Conservation (phyloP, 2,329 filamentous ascomycete genomes). For the Akanthomyces muscarius region DNA sequence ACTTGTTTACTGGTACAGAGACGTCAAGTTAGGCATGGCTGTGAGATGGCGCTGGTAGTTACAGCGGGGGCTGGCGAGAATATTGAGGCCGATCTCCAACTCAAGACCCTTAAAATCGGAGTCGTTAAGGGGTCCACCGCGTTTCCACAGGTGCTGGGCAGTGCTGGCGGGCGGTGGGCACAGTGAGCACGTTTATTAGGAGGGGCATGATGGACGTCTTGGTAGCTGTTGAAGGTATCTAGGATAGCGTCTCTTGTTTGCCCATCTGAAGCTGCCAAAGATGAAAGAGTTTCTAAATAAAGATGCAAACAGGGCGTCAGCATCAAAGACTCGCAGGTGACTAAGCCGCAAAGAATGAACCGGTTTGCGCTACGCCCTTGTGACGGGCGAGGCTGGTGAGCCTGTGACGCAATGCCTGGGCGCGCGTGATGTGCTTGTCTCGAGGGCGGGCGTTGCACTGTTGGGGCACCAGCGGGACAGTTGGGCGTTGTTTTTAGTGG, state of each 20-base stretch:
- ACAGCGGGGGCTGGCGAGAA: too few relatives aligned
- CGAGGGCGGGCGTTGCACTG: neutral
- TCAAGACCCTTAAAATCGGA: too few relatives aligned
- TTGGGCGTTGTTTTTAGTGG: slow-evolving; percentile 1
- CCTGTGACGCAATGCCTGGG: slow-evolving; percentile 14
- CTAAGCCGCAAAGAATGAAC: slow-evolving; percentile 8
- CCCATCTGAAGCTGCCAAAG: neutral
- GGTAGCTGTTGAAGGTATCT: neutral
- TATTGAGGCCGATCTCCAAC: too few relatives aligned
- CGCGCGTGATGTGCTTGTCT: slow-evolving; percentile 16
- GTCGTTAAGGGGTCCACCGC: too few relatives aligned
- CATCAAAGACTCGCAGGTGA: neutral
- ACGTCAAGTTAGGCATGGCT: neutral
- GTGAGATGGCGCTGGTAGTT: too few relatives aligned
- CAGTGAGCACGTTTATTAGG: neutral
- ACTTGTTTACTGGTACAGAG: neutral
- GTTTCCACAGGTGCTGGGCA: too few relatives aligned
- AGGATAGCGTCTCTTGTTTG: neutral
- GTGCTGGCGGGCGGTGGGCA: too few relatives aligned
- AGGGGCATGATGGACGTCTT: neutral
- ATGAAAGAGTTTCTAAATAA: neutral
- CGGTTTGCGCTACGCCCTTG: neutral
- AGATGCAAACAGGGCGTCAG: neutral
- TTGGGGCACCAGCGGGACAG: neutral
- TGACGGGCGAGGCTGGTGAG: slow-evolving; percentile 6